Evolutionary conservation across 257 asterid genomes (phyloP).

Genomic region (Haberlea rhodopensis): DNA sequence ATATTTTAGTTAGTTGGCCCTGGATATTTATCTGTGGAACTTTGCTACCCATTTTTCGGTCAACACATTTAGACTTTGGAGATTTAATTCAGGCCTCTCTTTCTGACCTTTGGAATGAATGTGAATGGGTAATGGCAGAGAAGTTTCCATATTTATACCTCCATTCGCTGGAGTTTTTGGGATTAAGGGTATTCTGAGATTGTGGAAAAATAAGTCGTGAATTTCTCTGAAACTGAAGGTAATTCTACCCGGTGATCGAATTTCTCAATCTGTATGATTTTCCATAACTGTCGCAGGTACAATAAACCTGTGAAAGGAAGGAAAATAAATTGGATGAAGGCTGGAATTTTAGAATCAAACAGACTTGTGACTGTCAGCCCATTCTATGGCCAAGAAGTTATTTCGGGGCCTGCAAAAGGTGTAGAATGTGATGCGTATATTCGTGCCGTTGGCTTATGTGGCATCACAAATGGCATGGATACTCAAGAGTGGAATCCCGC

Average conservation of each 20-base stretch:
- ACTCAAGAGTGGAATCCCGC: constrained; percentile 93
- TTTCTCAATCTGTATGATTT: constrained; percentile 12
- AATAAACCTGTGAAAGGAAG: constrained; percentile 82
- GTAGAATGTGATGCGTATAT: constrained; percentile 71
- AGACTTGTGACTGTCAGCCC: constrained; percentile 88
- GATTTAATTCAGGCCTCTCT: background rate
- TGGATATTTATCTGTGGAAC: background rate
- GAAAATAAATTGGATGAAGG: constrained; percentile 97
- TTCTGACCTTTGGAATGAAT: background rate
- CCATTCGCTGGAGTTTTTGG: background rate
- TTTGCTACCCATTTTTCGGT: background rate
- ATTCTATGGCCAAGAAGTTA: constrained; percentile 77
- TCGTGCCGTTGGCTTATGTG: constrained; percentile 50
- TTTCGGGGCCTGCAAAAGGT: constrained; percentile 70
- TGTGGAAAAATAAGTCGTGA: background rate
- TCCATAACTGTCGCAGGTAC: constrained; percentile 44
- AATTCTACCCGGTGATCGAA: background rate
- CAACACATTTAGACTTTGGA: background rate
- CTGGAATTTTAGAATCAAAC: constrained; percentile 68
- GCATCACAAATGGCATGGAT: constrained; percentile 88
- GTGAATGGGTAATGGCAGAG: too few species aligned
- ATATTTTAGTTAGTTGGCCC: background rate
- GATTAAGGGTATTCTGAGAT: background rate
- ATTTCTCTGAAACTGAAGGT: background rate
- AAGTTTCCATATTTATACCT: too few species aligned